These are phyloP conservation scores for Pleurotus salmoneostramineus DNA, from an alignment of 768 basidiomycete genomes.

Conservation along the genomic window DNA sequence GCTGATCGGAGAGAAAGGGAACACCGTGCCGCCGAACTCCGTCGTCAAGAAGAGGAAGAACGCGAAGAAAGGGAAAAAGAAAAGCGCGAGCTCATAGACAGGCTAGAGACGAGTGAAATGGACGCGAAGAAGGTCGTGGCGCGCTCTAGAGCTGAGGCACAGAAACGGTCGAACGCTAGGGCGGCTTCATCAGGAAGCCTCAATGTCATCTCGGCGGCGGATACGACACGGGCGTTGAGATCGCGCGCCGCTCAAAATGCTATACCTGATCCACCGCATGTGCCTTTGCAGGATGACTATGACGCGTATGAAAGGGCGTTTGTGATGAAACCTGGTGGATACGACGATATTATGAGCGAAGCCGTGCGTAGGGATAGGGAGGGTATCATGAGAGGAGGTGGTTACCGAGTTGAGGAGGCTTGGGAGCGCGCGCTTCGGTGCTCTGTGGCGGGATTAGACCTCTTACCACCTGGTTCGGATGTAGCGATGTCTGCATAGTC, in stretches of 20 bases:
- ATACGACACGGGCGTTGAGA: constrained; percentile 42
- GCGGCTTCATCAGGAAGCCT: constrained; percentile 26
- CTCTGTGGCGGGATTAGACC: constrained; percentile 71
- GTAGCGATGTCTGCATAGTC: constrained; percentile 39
- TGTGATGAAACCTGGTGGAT: constrained; percentile 44
- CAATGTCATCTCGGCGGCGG: constrained; percentile 13
- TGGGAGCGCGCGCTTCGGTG: constrained; percentile 79
- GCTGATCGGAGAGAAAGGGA: constrained; percentile 70
- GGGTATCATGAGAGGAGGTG: constrained; percentile 79
- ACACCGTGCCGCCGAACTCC: constrained; percentile 59
- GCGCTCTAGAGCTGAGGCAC: constrained; percentile 60
- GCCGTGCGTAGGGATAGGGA: constrained; percentile 73
- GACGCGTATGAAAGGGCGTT: constrained; percentile 74
- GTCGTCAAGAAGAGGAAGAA: constrained; percentile 71
- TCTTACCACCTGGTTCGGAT: constrained; percentile 46
- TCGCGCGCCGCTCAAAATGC: constrained; percentile 62
- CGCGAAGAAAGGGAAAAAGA: constrained; percentile 72
- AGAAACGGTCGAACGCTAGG: constrained; percentile 58
- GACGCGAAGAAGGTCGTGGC: constrained; percentile 69
- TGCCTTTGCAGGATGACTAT: constrained; percentile 73
- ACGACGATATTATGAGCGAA: constrained; percentile 73
- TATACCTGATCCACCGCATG: constrained; percentile 75
- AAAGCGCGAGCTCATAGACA: constrained; percentile 72
- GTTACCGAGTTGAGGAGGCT: constrained; percentile 77
- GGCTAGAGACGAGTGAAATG: constrained; percentile 72